Evolutionary conservation across 2,329 filamentous ascomycete species (phyloP).

Genomic region (Pseudogymnoascus sp.): DNA sequence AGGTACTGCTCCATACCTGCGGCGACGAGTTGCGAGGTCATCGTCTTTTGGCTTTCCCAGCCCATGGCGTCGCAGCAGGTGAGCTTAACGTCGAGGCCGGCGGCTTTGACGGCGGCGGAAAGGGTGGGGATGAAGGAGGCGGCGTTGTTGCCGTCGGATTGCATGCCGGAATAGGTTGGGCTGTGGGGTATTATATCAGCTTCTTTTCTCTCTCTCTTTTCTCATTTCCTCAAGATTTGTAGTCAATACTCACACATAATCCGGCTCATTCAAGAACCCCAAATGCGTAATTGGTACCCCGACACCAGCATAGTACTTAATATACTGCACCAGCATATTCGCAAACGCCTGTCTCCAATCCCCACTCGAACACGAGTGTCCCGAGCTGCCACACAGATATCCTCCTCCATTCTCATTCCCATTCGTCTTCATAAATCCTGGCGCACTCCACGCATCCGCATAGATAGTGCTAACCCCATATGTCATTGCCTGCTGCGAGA

Average conservation of each 20-base stretch:
- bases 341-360: slow-evolving; percentile 43
- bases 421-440: slow-evolving; percentile 45
- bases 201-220: slow-evolving; percentile 8
- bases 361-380: slow-evolving; percentile 32
- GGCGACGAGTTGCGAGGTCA: slow-evolving; percentile 31
- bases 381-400: slow-evolving; percentile 37
- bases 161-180: slow-evolving; percentile 38
- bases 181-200: slow-evolving; percentile 9
- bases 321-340: slow-evolving; percentile 39
- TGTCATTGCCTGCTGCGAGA: slow-evolving; percentile 38
- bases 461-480: slow-evolving; percentile 40
- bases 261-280: slow-evolving; percentile 39
- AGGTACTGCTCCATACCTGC: slow-evolving; percentile 31
- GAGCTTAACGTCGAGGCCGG: slow-evolving; percentile 32
- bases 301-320: slow-evolving; percentile 33
- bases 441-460: slow-evolving; percentile 42
- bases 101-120: slow-evolving; percentile 30
- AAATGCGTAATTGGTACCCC: slow-evolving; percentile 35
- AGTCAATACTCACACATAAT: slow-evolving; percentile 26
- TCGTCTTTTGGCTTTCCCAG: slow-evolving; percentile 32
- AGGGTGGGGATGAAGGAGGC: slow-evolving; percentile 42
- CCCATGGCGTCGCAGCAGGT: slow-evolving; percentile 39
- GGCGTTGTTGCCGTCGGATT: slow-evolving; percentile 37
- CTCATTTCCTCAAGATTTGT: too few relatives aligned
- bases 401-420: slow-evolving; percentile 36